Evolutionary conservation across 495 filamentous ascomycete species (phyloP).

Genomic region (Pyrenula aspistea): DNA sequence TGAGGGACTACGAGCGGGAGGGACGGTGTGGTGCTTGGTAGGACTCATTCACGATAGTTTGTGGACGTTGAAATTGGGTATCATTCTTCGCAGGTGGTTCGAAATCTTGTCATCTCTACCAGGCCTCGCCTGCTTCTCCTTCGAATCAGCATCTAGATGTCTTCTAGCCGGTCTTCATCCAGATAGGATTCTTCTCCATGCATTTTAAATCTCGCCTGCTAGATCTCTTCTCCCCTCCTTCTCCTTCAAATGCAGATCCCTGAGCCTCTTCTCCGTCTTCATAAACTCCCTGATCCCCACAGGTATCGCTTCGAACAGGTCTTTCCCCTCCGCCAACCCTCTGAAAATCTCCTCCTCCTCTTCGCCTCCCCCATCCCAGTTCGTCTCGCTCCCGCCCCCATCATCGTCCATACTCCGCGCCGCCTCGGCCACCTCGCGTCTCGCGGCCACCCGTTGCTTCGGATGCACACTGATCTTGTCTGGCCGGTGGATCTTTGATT

Average conservation of each 20-base stretch:
- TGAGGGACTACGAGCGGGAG: too few species aligned
- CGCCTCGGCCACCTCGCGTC: constrained; percentile 25
- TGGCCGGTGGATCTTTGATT: constrained; percentile 12
- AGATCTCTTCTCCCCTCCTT: background rate
- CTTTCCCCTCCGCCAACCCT: constrained; percentile 25
- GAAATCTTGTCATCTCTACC: too few species aligned
- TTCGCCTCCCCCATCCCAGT: constrained; percentile 41
- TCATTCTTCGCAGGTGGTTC: too few species aligned
- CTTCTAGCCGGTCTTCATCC: too few species aligned
- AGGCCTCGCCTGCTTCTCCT: too few species aligned
- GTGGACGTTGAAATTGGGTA: too few species aligned
- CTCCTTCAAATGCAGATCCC: constrained; percentile 50
- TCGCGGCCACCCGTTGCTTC: constrained; percentile 21
- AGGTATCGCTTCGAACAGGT: constrained; percentile 71
- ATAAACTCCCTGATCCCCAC: constrained; percentile 96
- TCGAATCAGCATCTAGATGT: too few species aligned
- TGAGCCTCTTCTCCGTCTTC: constrained; percentile 87
- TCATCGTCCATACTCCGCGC: constrained; percentile 67
- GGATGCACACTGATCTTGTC: constrained; percentile 16
- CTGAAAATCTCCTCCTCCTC: constrained; percentile 15
- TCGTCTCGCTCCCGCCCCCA: constrained; percentile 58
- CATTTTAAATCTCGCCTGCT: too few species aligned
- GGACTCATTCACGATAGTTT: too few species aligned
- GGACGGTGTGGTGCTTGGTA: too few species aligned
- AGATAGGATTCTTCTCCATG: too few species aligned